phyloP scores from a whole-genome alignment of 2,329 filamentous ascomycete species.

The Xylaria polymorpha region DNA sequence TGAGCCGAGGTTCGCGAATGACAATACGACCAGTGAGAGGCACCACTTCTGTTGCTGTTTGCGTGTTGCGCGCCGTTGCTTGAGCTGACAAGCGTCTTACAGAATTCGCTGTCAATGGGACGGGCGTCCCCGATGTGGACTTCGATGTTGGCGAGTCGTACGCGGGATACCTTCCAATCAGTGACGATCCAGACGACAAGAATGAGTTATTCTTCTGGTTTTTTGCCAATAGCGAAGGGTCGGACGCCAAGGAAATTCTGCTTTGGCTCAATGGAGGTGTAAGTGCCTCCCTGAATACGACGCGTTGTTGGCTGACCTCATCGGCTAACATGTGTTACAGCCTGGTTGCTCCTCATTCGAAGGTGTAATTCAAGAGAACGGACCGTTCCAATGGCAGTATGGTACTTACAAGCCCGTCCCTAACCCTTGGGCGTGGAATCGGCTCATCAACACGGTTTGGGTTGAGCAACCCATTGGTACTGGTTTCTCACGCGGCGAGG shows the following conservation, averaged over 20 bases:
- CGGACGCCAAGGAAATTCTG: conserved; percentile 61
- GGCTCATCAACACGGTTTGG: conserved; percentile 81
- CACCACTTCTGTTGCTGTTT: not conserved
- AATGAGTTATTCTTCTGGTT: conserved; percentile 68
- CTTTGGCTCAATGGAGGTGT: conserved; percentile 64
- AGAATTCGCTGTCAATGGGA: conserved; percentile 71
- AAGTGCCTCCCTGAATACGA: conserved; percentile 41
- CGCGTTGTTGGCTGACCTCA: not conserved
- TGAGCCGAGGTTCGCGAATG: conserved; percentile 45
- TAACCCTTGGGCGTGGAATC: conserved; percentile 80
- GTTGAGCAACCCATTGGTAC: conserved; percentile 76
- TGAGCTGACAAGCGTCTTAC: conserved; percentile 38
- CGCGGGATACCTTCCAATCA: conserved; percentile 67
- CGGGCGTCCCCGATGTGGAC: conserved; percentile 69
- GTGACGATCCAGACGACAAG: conserved; percentile 53
- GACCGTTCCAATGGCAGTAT: conserved; percentile 76
- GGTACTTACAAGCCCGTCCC: conserved; percentile 73
- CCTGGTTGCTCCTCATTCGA: conserved; percentile 72
- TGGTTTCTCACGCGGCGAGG: conserved; percentile 74
- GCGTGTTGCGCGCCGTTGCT: not conserved
- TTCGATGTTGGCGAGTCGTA: conserved; percentile 73
- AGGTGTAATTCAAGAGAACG: conserved; percentile 81
- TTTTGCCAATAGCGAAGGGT: conserved; percentile 61
- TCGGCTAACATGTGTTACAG: conserved; percentile 46
- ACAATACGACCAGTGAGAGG: conserved; percentile 48